Conservation (phyloP, 768 basidiomycete genomes). For the Russula lepida region DNA sequence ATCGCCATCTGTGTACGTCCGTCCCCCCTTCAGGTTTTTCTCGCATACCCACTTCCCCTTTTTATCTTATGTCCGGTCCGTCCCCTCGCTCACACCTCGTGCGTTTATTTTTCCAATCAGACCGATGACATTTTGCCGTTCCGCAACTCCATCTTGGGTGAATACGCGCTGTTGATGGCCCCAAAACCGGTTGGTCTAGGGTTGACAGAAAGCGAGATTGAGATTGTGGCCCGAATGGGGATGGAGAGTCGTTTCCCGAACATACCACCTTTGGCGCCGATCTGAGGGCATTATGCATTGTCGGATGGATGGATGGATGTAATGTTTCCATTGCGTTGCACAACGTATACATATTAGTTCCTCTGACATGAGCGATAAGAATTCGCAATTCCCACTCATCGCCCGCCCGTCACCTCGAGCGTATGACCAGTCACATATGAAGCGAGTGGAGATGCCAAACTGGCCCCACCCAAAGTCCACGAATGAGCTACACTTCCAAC, state of each 20-base stretch:
- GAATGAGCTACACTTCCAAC: constrained; percentile 4
- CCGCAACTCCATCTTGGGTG: constrained; percentile 60
- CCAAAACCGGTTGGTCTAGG: constrained; percentile 65
- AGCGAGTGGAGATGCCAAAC: constrained; percentile 70
- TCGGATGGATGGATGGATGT: constrained; percentile 1
- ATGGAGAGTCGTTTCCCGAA: constrained; percentile 35
- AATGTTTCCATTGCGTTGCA: constrained; percentile 13
- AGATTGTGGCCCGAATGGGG: constrained; percentile 50
- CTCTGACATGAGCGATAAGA: background rate
- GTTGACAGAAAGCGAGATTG: constrained; percentile 48
- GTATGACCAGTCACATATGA: constrained; percentile 79
- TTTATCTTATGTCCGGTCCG: background rate
- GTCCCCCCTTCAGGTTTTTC: background rate
- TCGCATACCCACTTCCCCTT: background rate
- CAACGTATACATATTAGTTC: background rate
- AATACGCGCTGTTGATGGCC: constrained; percentile 76
- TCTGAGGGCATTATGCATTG: constrained; percentile 4
- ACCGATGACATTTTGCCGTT: constrained; percentile 80
- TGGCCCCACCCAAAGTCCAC: constrained; percentile 25
- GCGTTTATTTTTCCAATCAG: constrained; percentile 35
- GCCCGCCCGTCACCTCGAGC: constrained; percentile 74
- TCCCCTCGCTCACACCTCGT: constrained; percentile 4
- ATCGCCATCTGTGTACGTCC: constrained; percentile 65
- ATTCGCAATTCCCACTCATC: constrained; percentile 14
- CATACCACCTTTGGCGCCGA: constrained; percentile 3